Conservation (phyloP, 441 rosid species). For the Metrosideros polymorpha region DNA sequence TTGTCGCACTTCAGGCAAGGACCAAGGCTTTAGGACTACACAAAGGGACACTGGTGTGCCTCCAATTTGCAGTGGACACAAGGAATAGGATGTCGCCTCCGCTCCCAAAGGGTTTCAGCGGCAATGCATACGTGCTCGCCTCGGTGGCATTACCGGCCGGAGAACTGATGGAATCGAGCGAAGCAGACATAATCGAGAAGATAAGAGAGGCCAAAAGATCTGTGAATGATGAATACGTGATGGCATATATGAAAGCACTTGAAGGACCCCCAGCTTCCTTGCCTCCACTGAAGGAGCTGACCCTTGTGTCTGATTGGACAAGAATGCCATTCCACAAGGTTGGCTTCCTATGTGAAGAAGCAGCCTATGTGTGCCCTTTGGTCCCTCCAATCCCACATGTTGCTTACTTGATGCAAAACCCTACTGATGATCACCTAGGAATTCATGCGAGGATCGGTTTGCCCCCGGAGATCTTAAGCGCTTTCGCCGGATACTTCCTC, state of each 20-base stretch:
- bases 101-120: conserved; percentile 36
- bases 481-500: conserved; percentile 31
- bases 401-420: conserved; percentile 58
- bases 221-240: conserved; percentile 33
- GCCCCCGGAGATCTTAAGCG: conserved; percentile 20
- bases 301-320: conserved; percentile 70
- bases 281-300: conserved; percentile 46
- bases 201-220: conserved; percentile 55
- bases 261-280: conserved; percentile 30
- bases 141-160: conserved; percentile 36
- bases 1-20: conserved; percentile 29
- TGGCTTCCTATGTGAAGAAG: conserved; percentile 32
- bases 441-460: conserved; percentile 47
- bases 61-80: conserved; percentile 60
- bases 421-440: conserved; percentile 27
- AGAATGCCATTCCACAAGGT: conserved; percentile 55
- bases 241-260: conserved; percentile 44
- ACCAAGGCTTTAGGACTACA: conserved; percentile 31
- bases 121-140: conserved; percentile 56
- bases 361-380: conserved; percentile 36
- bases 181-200: conserved; percentile 27
- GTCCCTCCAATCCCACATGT: conserved; percentile 56
- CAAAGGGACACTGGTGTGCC: conserved; percentile 46
- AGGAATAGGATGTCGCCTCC: conserved; percentile 39
- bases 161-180: conserved; percentile 30